Evolutionary conservation across 2,329 filamentous ascomycete genomes (phyloP), one percentile per base, ranked within the genome.

Genomic region (Colletotrichum chrysophilum): DNA sequence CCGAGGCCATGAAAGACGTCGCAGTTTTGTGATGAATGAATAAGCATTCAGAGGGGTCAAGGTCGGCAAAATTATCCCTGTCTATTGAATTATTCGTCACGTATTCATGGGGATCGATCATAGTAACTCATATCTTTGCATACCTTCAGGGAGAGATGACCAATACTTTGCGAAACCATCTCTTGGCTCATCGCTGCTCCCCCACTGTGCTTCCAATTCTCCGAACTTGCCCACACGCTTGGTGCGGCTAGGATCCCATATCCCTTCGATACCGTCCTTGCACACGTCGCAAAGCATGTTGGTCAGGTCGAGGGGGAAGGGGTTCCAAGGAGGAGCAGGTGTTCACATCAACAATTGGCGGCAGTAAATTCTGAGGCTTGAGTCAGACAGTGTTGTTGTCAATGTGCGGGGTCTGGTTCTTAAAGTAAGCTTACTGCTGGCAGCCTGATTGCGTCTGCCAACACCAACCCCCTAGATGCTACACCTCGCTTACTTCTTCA

Each of bases 251-350:
- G 48, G n/a, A n/a, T 68, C 48, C 66, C 66, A 68, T 32, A 58
- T 9, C 28, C 52, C 66, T 32, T 68, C 66, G 8, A 68, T 16
- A 0, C 48, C 30, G 1, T 68, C 16, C 9, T 68, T 68, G 16
- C 66, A 68, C 9, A 68, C 66, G 30, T 68, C 34, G 30, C 66
- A 68, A 26, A 68, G n/a, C 66, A 68, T 68, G 1, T 26, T 13
- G 36, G 43, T 28, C 38, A 12, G 5, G 9, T n/a, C 18, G 18
- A 48, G 9, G 9, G 18, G 18, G 0, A 8, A 16, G 14, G 9
- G 38, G 9, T 12, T 48, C 9, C 9, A 10, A 48, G 18, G 18
- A 6, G 18, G 5, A 48, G 18, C 38, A n/a, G 8, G 36, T 5
- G 16, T 43, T 43, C 36, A 9, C 36, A 5, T 0, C 1, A 9